phyloP scores from a whole-genome alignment of 108 stramenopile genomes.

The Craspedostauros australis region DNA sequence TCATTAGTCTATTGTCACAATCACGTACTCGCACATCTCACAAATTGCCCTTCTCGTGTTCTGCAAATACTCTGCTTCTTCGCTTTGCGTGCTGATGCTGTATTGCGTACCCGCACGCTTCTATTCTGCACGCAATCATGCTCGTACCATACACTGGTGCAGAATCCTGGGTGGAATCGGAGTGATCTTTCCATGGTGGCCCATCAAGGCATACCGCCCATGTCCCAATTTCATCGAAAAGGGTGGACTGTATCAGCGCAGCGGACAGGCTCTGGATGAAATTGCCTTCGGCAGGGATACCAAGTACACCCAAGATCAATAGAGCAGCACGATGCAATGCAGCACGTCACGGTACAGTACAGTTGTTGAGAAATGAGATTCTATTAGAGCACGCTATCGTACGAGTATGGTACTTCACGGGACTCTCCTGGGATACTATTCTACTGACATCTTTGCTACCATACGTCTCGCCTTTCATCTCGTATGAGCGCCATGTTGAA shows the following conservation, averaged over 20 bases:
- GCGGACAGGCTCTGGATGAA: constrained; percentile 76
- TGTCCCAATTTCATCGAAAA: constrained; percentile 81
- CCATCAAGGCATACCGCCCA: constrained; percentile 86
- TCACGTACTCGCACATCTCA: not conserved
- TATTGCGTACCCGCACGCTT: not conserved
- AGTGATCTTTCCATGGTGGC: constrained; percentile 70
- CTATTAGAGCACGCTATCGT: too few species aligned
- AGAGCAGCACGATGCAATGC: too few species aligned
- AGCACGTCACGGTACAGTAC: too few species aligned
- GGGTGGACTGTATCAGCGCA: constrained; percentile 60
- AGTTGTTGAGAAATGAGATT: too few species aligned
- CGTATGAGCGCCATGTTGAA: too few species aligned
- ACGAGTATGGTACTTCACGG: too few species aligned
- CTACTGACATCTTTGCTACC: too few species aligned
- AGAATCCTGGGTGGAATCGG: constrained; percentile 82
- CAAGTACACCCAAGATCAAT: too few species aligned
- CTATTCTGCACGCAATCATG: not conserved
- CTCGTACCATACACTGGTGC: not conserved
- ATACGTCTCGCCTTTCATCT: too few species aligned
- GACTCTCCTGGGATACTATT: too few species aligned
- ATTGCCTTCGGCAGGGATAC: constrained; percentile 81
- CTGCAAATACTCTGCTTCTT: constrained; percentile 4
- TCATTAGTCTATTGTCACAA: not conserved
- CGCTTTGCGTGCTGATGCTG: not conserved
- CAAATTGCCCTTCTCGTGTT: not conserved